Evolutionary conservation across 2,329 filamentous ascomycete species (phyloP).

Genomic region (Coccinonectria pachysandricola): DNA sequence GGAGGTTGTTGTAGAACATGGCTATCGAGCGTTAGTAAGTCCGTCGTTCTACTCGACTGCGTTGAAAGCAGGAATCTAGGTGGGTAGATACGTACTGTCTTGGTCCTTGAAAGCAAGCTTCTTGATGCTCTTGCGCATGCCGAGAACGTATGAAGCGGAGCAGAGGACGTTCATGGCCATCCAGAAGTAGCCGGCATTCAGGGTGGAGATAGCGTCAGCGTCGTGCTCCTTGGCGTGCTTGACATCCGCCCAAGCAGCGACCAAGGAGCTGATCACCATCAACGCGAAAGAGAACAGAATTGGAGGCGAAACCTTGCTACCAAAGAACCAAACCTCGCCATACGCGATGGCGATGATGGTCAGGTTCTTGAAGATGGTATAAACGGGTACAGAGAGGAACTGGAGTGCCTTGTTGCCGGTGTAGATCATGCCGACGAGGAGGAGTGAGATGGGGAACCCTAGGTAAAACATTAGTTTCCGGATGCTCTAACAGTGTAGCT

Average conservation of each 20-base stretch:
- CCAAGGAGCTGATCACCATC: constrained; percentile 90
- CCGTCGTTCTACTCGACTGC: too few species aligned
- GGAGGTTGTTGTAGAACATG: constrained; percentile 99
- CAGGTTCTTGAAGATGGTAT: constrained; percentile 99
- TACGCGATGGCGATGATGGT: constrained; percentile 98
- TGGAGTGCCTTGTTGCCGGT: constrained; percentile 92
- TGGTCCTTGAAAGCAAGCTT: constrained; percentile 99
- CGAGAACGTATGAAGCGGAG: constrained; percentile 77
- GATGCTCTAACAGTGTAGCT: too few species aligned
- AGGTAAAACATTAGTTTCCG: too few species aligned
- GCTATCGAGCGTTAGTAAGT: too few species aligned
- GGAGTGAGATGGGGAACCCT: constrained; percentile 95
- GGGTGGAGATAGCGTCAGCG: constrained; percentile 67
- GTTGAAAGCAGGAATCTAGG: background rate
- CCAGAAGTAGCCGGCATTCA: constrained; percentile 95
- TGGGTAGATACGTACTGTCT: constrained; percentile 63
- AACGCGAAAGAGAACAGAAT: constrained; percentile 88
- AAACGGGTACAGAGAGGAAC: constrained; percentile 93
- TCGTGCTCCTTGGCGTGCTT: constrained; percentile 57
- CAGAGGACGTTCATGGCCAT: constrained; percentile 96
- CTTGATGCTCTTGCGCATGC: constrained; percentile 98
- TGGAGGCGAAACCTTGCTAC: constrained; percentile 78
- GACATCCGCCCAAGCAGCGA: constrained; percentile 96
- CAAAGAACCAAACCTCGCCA: constrained; percentile 96
- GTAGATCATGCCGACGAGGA: constrained; percentile 98